Base-by-base conservation (phyloP, 208 protist genomes). In the Trypanosoma melophagium region DNA sequence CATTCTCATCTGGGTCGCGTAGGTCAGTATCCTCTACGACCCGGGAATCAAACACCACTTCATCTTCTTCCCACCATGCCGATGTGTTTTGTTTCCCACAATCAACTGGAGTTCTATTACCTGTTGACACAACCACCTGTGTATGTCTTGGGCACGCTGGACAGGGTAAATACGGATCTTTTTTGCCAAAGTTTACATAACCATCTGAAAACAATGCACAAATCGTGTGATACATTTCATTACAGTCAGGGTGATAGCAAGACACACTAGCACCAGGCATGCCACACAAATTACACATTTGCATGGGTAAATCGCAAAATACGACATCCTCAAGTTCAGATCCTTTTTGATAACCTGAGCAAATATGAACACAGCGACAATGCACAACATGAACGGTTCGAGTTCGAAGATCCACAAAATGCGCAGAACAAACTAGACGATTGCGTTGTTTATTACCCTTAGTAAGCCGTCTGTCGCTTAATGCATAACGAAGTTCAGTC, bases 161-260 rank as follows among this genome's bases (percentile, higher is more conserved):
- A 35, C 84, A 92, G 12, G 89, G 89, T 71, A 91, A 42, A 52
- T 80, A 87, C 2, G 89, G 89, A 65, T 95, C 89, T 35, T 86
- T 83, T 62, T 93, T 87, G 16, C 89, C 89, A 72, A 95, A 92
- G 59, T 95, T 95, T 0, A 95, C 89, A 64, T 95, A 95, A 41
- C 86, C 89, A 51, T 76, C 56, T 25, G 78, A 86, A 76, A 87
- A 95, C 22, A 91, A 69, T 35, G 89, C 89, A 44, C 89, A 92
- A 42, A 95, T 74, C 1, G 79, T 66, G 77, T 95, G 89, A 66
- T 86, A 95, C 78, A 77, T 79, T 69, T 92, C 86, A n/a, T 72
- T 72, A 71, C 89, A 95, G n/a, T 84, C 76, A 0, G 89, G 89
- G 61, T 95, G 89, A 67, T 95, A 95, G 76, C 89, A 95, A 3